Conservation (phyloP, 352 stramenopile species). For the Phytopythium vexans region DNA sequence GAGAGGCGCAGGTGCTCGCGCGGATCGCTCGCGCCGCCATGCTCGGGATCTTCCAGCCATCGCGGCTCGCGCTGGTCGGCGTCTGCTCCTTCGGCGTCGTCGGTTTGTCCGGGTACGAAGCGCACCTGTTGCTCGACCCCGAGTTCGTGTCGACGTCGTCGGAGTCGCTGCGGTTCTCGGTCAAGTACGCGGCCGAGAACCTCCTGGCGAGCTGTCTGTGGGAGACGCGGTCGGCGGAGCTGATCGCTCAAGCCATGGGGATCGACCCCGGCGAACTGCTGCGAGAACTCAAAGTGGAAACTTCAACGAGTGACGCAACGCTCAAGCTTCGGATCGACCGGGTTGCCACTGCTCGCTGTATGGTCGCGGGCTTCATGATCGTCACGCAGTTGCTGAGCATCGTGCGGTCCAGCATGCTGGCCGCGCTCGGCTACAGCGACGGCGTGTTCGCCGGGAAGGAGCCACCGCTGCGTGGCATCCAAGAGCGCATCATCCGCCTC, state of each 20-base stretch:
- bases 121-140: conserved; percentile 35
- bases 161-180: conserved; percentile 40
- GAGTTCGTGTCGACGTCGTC: conserved; percentile 5
- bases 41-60: conserved; percentile 41
- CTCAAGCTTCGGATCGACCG: conserved; percentile 38
- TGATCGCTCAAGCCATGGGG: conserved; percentile 41
- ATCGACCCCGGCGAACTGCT: conserved; percentile 34
- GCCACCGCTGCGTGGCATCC: conserved; percentile 44
- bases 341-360: conserved; percentile 39
- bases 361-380: conserved; percentile 62
- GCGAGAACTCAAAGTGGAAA: conserved; percentile 22
- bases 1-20: conserved; percentile 42
- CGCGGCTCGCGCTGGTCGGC: conserved; percentile 39
- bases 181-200: conserved; percentile 58
- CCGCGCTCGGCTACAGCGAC: conserved; percentile 41
- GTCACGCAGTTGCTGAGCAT: conserved; percentile 68
- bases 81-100: conserved; percentile 44
- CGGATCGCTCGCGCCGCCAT: conserved; percentile 42
- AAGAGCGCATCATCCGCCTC: conserved; percentile 60
- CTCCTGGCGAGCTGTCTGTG: conserved; percentile 66
- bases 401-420: conserved; percentile 38
- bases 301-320: conserved; percentile 28
- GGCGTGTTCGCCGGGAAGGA: conserved; percentile 49
- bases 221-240: conserved; percentile 38
- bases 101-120: conserved; percentile 46